These are phyloP conservation scores for Hygrophorus russula DNA, from an alignment of 768 basidiomycete species.

Conservation along the genomic window DNA sequence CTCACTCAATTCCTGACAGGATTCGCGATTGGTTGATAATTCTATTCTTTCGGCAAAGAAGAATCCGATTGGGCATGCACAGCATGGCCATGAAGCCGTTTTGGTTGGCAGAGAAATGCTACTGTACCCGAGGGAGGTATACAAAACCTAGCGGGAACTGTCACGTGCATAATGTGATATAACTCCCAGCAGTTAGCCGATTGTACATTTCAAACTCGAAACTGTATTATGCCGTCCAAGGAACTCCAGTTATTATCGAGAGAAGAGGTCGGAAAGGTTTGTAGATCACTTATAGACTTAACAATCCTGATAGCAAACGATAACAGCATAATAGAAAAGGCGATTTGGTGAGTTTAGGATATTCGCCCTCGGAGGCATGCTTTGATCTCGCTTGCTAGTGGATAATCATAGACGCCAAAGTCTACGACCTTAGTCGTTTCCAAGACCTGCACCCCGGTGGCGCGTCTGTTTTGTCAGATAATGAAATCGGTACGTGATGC, in stretches of 20 bases:
- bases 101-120: too few relatives aligned
- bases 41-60: too few relatives aligned
- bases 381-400: slow-evolving; percentile 32
- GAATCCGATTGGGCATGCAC: too few relatives aligned
- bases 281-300: not conserved
- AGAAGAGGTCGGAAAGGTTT: slow-evolving; percentile 23
- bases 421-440: slow-evolving; percentile 77
- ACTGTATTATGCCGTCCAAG: slow-evolving; percentile 17
- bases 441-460: slow-evolving; percentile 79
- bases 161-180: too few relatives aligned
- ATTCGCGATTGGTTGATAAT: too few relatives aligned
- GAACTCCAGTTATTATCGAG: slow-evolving; percentile 17
- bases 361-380: not conserved
- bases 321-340: slow-evolving; percentile 62
- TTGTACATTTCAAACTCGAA: not conserved
- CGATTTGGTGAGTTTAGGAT: slow-evolving; percentile 47
- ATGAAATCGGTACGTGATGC: slow-evolving; percentile 51
- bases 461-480: slow-evolving; percentile 60
- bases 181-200: too few relatives aligned
- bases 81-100: too few relatives aligned
- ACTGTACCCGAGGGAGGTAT: too few relatives aligned
- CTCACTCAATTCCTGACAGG: too few relatives aligned
- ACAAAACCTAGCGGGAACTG: too few relatives aligned
- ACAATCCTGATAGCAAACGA: not conserved
- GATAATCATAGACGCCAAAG: slow-evolving; percentile 77